phyloP scores from a whole-genome alignment of 345 rosid species.

The Rhodomyrtus tomentosa region DNA sequence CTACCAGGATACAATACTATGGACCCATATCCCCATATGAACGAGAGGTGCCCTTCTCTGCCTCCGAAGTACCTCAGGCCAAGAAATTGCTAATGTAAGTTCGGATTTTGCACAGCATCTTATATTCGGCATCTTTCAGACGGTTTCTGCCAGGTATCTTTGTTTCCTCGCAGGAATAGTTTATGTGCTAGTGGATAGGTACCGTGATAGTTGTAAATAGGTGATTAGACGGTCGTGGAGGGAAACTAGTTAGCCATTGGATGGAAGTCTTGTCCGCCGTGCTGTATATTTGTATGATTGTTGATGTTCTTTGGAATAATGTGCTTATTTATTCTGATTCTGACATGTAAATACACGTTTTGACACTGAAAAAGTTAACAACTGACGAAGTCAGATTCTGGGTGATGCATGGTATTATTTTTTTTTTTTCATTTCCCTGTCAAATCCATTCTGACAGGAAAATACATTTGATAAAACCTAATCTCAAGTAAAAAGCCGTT shows the following conservation, averaged over 20 bases:
- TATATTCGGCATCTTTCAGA: neutral
- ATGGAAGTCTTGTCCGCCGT: neutral
- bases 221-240: neutral
- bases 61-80: slow-evolving; percentile 95
- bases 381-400: neutral
- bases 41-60: slow-evolving; percentile 68
- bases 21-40: slow-evolving; percentile 90
- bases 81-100: slow-evolving; percentile 30
- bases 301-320: neutral
- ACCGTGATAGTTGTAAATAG: neutral
- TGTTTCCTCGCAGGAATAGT: neutral
- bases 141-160: neutral
- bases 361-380: neutral
- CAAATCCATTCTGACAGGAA: too few relatives aligned
- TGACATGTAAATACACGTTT: neutral
- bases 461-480: too few relatives aligned
- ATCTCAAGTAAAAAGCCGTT: too few relatives aligned
- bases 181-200: neutral
- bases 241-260: neutral
- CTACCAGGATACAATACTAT: slow-evolving; percentile 79
- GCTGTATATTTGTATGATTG: neutral
- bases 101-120: neutral
- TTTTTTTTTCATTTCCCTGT: too few relatives aligned
- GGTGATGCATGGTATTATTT: too few relatives aligned
- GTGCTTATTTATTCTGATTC: neutral